Percentiles rank a stretch among this genome's conserved stretches.
phyloP scores from a whole-genome alignment of 2,329 filamentous ascomycete genomes.

The Penicillium brasilianum region DNA sequence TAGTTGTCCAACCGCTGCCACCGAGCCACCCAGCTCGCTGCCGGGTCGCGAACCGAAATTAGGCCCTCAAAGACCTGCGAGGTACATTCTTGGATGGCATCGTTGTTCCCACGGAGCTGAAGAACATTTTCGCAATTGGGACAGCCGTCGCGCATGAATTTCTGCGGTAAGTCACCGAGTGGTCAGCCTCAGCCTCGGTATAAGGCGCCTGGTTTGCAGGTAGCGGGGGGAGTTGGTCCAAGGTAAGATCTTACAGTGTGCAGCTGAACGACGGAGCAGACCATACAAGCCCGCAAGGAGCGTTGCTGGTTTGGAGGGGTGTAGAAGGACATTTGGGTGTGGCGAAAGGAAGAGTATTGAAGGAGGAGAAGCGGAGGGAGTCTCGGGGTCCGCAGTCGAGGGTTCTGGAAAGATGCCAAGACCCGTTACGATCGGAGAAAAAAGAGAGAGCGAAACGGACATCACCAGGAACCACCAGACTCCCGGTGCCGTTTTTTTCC shows the following conservation, averaged over 20 bases:
- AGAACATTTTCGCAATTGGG: slow-evolving; percentile 97
- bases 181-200: slow-evolving; percentile 5
- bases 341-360: slow-evolving; percentile 6
- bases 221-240: slow-evolving; percentile 15
- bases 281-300: slow-evolving; percentile 95
- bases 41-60: slow-evolving; percentile 82
- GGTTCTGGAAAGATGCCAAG: slow-evolving; percentile 41
- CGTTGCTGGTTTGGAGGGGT: slow-evolving; percentile 77
- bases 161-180: slow-evolving; percentile 53
- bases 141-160: slow-evolving; percentile 85
- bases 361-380: slow-evolving; percentile 11
- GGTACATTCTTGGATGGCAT: slow-evolving; percentile 89
- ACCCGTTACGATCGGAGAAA: slow-evolving; percentile 31
- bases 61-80: slow-evolving; percentile 95
- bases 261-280: slow-evolving; percentile 92
- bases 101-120: slow-evolving; percentile 75
- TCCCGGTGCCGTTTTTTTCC: not conserved
- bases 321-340: slow-evolving; percentile 60
- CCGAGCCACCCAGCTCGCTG: slow-evolving; percentile 89
- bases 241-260: slow-evolving; percentile 62
- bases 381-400: slow-evolving; percentile 24
- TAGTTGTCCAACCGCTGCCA: slow-evolving; percentile 93
- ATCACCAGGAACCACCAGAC: slow-evolving; percentile 21
- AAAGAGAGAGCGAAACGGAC: slow-evolving; percentile 17
- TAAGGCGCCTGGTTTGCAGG: not conserved